phyloP scores from a whole-genome alignment of 306 rosid species.

The Casuarina cunninghamiana region DNA sequence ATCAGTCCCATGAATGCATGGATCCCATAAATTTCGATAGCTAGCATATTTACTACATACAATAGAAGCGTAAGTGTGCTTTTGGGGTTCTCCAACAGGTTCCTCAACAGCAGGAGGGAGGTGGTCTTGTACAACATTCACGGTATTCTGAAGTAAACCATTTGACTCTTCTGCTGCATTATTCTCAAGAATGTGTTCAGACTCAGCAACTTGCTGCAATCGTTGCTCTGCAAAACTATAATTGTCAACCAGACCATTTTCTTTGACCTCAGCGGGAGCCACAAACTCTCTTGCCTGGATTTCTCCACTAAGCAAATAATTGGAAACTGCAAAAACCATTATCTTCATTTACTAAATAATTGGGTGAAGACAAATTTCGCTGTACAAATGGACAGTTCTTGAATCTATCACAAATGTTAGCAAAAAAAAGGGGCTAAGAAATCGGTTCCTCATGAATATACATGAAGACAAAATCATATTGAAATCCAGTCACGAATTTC shows the following conservation, averaged over 20 bases:
- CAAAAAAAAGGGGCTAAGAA: too few relatives aligned
- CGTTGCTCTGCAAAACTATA: constrained; percentile 70
- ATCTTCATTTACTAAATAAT: constrained; percentile 22
- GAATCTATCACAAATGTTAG: constrained; percentile 1
- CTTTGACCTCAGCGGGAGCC: constrained; percentile 60
- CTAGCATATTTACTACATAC: constrained; percentile 49
- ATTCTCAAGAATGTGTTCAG: constrained; percentile 58
- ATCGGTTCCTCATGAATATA: too few relatives aligned
- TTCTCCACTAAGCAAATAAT: constrained; percentile 67
- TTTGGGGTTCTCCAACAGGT: constrained; percentile 82
- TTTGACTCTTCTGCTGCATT: constrained; percentile 55
- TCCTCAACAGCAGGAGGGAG: constrained; percentile 66
- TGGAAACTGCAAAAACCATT: constrained; percentile 60
- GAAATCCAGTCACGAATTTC: too few relatives aligned
- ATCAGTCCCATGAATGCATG: constrained; percentile 35
- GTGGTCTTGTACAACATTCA: constrained; percentile 56
- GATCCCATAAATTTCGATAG: constrained; percentile 21
- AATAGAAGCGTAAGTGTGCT: constrained; percentile 94
- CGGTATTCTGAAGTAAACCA: constrained; percentile 58
- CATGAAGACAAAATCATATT: neutral
- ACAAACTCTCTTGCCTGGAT: constrained; percentile 69
- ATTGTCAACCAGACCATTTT: constrained; percentile 61
- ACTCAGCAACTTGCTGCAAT: constrained; percentile 58
- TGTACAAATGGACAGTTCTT: constrained; percentile 4
- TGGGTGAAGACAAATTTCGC: neutral